Evolutionary conservation across 2,329 filamentous ascomycete genomes (phyloP).

Genomic region (Coniochaeta sp.): DNA sequence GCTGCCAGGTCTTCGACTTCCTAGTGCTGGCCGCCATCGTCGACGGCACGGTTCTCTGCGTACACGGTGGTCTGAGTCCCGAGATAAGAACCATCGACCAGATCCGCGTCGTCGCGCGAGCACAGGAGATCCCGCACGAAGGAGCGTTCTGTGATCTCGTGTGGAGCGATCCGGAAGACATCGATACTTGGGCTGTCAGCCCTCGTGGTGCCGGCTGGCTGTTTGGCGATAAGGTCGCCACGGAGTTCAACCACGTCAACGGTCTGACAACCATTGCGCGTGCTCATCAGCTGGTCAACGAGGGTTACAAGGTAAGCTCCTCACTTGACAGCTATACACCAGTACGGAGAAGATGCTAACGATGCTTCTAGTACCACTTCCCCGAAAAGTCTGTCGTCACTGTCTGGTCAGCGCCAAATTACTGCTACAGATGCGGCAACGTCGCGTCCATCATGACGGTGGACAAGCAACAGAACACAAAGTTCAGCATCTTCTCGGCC

Average conservation of each 20-base stretch:
- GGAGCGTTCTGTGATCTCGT: slow-evolving; percentile 97
- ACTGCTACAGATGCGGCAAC: slow-evolving; percentile 93
- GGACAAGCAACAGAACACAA: slow-evolving; percentile 74
- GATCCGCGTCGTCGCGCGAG: slow-evolving; percentile 96
- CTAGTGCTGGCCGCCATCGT: slow-evolving; percentile 94
- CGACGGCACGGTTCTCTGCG: slow-evolving; percentile 96
- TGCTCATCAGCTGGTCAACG: slow-evolving; percentile 96
- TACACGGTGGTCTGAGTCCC: slow-evolving; percentile 84
- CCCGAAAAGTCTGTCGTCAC: slow-evolving; percentile 92
- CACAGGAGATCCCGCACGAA: slow-evolving; percentile 96
- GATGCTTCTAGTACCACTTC: slow-evolving; percentile 68
- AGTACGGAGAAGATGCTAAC: slow-evolving; percentile 18
- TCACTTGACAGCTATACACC: background rate
- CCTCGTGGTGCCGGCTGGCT: slow-evolving; percentile 96
- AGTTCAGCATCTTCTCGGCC: slow-evolving; percentile 87
- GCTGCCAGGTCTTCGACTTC: slow-evolving; percentile 99
- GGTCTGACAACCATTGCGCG: slow-evolving; percentile 91
- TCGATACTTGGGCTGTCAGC: slow-evolving; percentile 92
- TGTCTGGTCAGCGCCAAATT: slow-evolving; percentile 96
- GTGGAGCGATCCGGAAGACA: slow-evolving; percentile 96
- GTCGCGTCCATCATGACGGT: slow-evolving; percentile 95
- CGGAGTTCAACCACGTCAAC: slow-evolving; percentile 96
- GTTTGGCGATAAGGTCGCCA: slow-evolving; percentile 95
- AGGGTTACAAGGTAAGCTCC: slow-evolving; percentile 85
- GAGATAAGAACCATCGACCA: slow-evolving; percentile 97